Evolutionary conservation across 139 green algal species (phyloP).

Genomic region (Marvania coccoides): DNA sequence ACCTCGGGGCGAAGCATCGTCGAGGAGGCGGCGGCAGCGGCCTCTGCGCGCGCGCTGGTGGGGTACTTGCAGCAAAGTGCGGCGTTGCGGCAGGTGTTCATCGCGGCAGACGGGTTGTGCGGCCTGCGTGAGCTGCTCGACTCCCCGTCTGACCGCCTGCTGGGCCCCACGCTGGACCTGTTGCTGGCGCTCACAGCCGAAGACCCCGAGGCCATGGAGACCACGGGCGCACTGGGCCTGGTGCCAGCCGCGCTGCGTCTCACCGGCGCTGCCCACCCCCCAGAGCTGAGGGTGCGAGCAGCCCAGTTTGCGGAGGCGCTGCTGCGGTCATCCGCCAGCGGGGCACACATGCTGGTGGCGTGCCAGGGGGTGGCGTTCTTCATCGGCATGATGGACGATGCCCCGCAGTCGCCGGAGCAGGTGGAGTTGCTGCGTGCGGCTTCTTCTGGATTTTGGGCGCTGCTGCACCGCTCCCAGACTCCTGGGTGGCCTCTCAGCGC

Average conservation of each 20-base stretch:
- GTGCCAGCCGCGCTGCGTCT: constrained; percentile 50
- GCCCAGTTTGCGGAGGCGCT: constrained; percentile 56
- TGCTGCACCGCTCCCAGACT: neutral
- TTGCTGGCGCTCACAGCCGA: constrained; percentile 32
- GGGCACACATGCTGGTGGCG: constrained; percentile 62
- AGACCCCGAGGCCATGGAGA: constrained; percentile 44
- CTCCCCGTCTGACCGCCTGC: constrained; percentile 24
- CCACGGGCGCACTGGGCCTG: constrained; percentile 61
- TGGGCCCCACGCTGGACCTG: constrained; percentile 47
- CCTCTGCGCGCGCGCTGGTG: constrained; percentile 18
- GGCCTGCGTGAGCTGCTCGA: constrained; percentile 70
- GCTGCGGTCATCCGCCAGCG: constrained; percentile 3
- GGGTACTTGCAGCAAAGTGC: constrained; percentile 13
- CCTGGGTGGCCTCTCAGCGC: neutral
- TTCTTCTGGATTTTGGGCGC: constrained; percentile 3
- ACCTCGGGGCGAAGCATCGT: constrained; percentile 13
- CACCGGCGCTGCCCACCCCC: constrained; percentile 1
- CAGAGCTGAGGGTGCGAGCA: constrained; percentile 36
- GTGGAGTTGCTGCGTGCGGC: constrained; percentile 3
- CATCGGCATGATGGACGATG: constrained; percentile 19
- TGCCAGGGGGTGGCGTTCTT: constrained; percentile 37
- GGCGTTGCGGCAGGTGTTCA: constrained; percentile 38
- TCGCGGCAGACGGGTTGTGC: constrained; percentile 52
- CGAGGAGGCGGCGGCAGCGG: constrained; percentile 17
- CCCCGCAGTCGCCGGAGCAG: neutral